Percentiles rank a stretch among this genome's conserved stretches.
Conservation (phyloP, 2,329 filamentous ascomycete genomes). For the Pochonia chlamydosporia region DNA sequence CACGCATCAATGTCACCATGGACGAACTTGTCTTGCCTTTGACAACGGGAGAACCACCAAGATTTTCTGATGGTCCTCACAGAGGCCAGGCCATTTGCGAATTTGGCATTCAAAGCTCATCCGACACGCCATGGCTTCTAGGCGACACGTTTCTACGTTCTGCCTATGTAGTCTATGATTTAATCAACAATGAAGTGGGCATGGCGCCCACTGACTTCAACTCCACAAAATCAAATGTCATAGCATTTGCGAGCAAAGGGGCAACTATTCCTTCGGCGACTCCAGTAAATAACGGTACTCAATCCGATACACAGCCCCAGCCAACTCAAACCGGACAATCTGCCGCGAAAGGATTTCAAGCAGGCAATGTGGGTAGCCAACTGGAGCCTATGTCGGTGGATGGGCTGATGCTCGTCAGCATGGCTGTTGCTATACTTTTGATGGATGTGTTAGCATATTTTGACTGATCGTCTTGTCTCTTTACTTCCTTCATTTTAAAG, state of each 20-base stretch:
- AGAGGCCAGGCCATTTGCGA: constrained; percentile 42
- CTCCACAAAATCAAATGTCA: constrained; percentile 41
- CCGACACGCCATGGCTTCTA: constrained; percentile 37
- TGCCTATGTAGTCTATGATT: constrained; percentile 55
- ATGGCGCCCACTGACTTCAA: constrained; percentile 53
- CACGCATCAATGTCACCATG: constrained; percentile 47
- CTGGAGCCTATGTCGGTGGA: constrained; percentile 9
- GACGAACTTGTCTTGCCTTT: constrained; percentile 49
- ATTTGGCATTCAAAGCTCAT: constrained; percentile 52
- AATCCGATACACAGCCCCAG: constrained; percentile 8
- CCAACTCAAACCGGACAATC: constrained; percentile 15
- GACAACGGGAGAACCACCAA: constrained; percentile 24
- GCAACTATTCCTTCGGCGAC: constrained; percentile 47
- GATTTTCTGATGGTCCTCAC: constrained; percentile 35
- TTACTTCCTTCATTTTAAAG: not conserved
- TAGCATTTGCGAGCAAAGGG: constrained; percentile 43
- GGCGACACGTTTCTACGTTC: constrained; percentile 56
- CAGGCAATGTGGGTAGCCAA: constrained; percentile 12
- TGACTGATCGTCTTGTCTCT: not conserved
- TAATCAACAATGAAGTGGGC: constrained; percentile 51
- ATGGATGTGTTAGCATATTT: too few species aligned
- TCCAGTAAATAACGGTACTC: constrained; percentile 19
- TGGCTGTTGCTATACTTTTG: constrained; percentile 8
- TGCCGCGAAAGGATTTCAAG: constrained; percentile 24
- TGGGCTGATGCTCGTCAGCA: constrained; percentile 12